Percentiles rank a stretch among this genome's conserved stretches.
Evolutionary conservation across 768 basidiomycete species (phyloP).

Genomic region (Podaxis rugospora): DNA sequence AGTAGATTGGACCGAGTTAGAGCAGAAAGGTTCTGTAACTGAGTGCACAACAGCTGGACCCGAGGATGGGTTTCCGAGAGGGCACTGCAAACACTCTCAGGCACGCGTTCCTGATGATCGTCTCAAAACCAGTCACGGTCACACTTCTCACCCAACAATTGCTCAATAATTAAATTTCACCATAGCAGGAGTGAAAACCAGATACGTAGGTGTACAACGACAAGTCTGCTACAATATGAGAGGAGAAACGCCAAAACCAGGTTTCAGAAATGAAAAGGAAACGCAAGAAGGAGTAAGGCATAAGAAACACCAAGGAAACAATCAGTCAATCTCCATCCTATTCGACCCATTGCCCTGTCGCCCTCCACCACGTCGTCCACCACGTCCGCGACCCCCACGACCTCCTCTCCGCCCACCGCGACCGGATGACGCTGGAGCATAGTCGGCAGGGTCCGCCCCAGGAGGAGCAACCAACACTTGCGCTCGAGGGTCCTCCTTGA

Average conservation of each 20-base stretch:
- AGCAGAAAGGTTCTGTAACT: neutral
- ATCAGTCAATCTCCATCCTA: conserved; percentile 54
- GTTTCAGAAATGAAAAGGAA: neutral
- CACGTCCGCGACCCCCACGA: conserved; percentile 33
- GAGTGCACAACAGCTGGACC: neutral
- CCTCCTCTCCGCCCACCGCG: conserved; percentile 28
- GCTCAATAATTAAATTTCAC: neutral
- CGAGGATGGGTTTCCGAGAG: neutral
- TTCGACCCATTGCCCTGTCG: conserved; percentile 31
- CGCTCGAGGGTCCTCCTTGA: conserved; percentile 60
- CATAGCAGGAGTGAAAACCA: neutral
- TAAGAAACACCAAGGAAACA: conserved; percentile 1
- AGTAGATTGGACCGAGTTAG: neutral
- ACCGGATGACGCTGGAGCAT: conserved; percentile 30
- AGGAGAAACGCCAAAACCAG: neutral
- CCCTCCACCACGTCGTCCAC: conserved; percentile 28
- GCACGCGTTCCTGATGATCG: neutral
- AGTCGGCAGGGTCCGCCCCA: conserved; percentile 50
- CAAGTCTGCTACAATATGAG: neutral
- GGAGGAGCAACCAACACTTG: conserved; percentile 66
- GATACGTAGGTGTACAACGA: conserved; percentile 2
- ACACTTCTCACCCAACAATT: neutral
- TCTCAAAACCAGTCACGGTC: conserved; percentile 1
- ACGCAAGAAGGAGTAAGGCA: neutral
- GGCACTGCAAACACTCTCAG: neutral